These are phyloP conservation scores for Dissophora ornata DNA, from an alignment of 192 early-diverging fungal genomes.

Conservation along the genomic window DNA sequence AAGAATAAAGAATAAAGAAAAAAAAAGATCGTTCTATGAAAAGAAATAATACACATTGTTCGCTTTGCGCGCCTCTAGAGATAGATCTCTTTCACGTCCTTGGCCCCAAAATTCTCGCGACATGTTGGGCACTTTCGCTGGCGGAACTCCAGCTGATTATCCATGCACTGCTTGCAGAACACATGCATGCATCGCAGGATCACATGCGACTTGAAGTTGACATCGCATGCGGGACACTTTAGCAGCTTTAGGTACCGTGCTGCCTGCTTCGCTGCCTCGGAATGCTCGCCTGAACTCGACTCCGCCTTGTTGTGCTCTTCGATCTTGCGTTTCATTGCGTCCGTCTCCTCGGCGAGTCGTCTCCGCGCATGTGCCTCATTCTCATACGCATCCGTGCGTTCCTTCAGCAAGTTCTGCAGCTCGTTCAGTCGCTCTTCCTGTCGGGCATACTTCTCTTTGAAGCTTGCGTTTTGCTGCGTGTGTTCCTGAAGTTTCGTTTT, in stretches of 20 bases:
- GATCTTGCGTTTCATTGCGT: slow-evolving; percentile 70
- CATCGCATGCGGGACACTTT: slow-evolving; percentile 89
- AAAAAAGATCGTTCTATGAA: not conserved
- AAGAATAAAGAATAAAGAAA: slow-evolving; percentile 3
- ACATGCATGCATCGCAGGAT: slow-evolving; percentile 93
- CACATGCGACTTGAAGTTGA: slow-evolving; percentile 87
- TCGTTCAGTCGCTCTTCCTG: slow-evolving; percentile 42
- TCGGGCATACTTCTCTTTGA: slow-evolving; percentile 45
- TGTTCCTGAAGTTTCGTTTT: slow-evolving; percentile 41
- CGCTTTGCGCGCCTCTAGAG: slow-evolving; percentile 57
- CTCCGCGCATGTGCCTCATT: slow-evolving; percentile 68
- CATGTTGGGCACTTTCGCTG: slow-evolving; percentile 95
- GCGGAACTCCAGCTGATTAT: slow-evolving; percentile 82
- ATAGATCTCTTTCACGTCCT: slow-evolving; percentile 86
- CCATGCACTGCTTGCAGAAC: slow-evolving; percentile 93
- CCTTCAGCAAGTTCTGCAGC: slow-evolving; percentile 65
- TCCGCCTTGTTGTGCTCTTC: slow-evolving; percentile 59
- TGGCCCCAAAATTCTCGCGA: slow-evolving; percentile 81
- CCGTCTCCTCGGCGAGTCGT: slow-evolving; percentile 68
- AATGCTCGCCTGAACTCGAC: slow-evolving; percentile 9
- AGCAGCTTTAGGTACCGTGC: slow-evolving; percentile 75
- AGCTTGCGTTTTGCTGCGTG: slow-evolving; percentile 38
- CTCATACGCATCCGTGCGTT: slow-evolving; percentile 73
- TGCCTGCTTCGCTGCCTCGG: slow-evolving; percentile 32
- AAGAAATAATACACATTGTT: not conserved